Evolutionary conservation across 2,329 filamentous ascomycete species (phyloP), one percentile per base, ranked within the genome.

Genomic region (Stagonosporopsis chrysanthemi): DNA sequence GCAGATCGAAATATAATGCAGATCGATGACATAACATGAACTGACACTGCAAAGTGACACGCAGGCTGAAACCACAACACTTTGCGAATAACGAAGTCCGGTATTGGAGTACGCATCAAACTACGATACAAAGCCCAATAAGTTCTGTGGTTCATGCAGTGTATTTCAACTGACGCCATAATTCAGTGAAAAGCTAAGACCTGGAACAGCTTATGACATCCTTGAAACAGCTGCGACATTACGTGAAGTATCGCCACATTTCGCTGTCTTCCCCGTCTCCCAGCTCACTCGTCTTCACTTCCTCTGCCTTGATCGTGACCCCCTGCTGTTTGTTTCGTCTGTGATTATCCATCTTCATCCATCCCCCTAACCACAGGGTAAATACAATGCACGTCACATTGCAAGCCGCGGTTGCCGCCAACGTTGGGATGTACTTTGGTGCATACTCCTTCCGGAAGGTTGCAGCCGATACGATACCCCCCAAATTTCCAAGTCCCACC

Each of bases 371-470:
- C 15, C 67, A 68, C 3, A 77, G 57, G 0, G 75, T 77, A 35
- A 76, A 76, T 1, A 68, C 42, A 33, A 82, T 81, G 49, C 76
- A 80, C 0, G 76, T 72, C 0, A 71, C 74, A 63, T 81, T 81
- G 57, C 80, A 78, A 19, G 68, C 70, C 17, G 71, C 74, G 1
- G 79, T 83, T 0, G 75, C 78, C 6, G 79, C 76, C 6, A 84
- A 65, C 1, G 80, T 83, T 0, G 81, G 81, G 0, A 78, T 71
- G 58, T 83, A 83, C 50, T 77, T 77, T 0, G 82, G 82, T 1
- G 81, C 81, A 61, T 82, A 83, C 47, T 79, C 75, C 0, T 75
- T 76, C 7, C 81, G 73, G 52, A 83, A 84, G 0, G 79, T 83
- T 0, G 75, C 79, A 7, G 72, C 73, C 2, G 64, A 76, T n/a